Base-by-base conservation (phyloP, 2,329 filamentous ascomycete genomes). In the Orbilia blumenaviensis region DNA sequence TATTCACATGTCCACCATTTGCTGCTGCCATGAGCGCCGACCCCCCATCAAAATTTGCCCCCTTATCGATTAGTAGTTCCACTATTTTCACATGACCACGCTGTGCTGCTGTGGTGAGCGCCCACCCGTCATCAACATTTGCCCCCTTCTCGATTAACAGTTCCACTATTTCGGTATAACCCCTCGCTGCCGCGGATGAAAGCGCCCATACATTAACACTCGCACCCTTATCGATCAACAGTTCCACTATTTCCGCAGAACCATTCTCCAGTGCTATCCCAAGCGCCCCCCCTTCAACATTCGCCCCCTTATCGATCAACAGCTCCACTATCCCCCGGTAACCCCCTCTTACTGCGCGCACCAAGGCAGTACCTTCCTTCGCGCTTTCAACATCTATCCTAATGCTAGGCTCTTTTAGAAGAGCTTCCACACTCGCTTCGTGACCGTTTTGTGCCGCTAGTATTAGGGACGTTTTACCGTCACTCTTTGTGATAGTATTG, bases 391-490 rank as follows among this genome's bases (percentile, higher is more conserved):
- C 6, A 16, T 56, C n/a, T 21, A 56, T 23, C 4, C 7, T 21
- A 16, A 56, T 56, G 2, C n/a, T 3, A n/a, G 50, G 50, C 8
- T 12, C 32, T 3, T 38, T 23, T 16, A 66, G 18, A 7, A 73
- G 21, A 42, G 10, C n/a, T 21, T 23, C 18, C 10, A 66, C 62
- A 16, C 42, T 42, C 3, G 14, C 32, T 10, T 58, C 29, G n/a
- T 74, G 9, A 4, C 54, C 54, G 1, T 41, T 38, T n/a, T 61
- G 1, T 0, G 62, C 52, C 2, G 62, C 69, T 9, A 54, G 52
- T 32, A 74, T 74, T 6, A 74, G 23, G 4, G 69, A 23, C 2
- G 62, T 62, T 44, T 36, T 73, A 1, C 48, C 18, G 6, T 16
- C 7, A 23, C 18, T 25, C 50, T 1, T 8, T 14, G 9, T 2